Base-by-base conservation (phyloP, 2,329 filamentous ascomycete genomes). In the Amesomyces nigricolor region DNA sequence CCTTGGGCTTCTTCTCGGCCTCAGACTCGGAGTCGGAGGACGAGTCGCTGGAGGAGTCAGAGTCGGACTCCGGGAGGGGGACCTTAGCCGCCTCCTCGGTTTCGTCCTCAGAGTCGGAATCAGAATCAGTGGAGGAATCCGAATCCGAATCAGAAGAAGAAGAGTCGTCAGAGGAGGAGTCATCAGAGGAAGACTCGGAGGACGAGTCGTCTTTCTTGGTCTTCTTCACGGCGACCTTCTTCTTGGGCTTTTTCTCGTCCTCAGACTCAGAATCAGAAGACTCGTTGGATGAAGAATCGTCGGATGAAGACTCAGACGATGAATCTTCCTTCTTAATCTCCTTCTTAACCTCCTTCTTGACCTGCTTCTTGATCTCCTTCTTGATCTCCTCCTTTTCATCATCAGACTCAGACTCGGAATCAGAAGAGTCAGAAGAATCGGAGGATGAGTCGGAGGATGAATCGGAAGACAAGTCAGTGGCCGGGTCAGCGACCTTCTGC, bases 221-320 rank as follows among this genome's bases (percentile, higher is more conserved):
- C 30, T 50, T 54, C 54, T 61, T 63, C 45, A 40, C 56, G 11
- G 35, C 75, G 57, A 67, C 67, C 70, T 82, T 84, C 73, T 85
- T 61, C 57, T 73, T 73, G 3, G 75, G 76, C 58, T 64, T 61
- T n/a, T 51, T 19, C 13, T 57, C 47, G 39, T 17, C 26, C 22
- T 58, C 56, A 17, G 53, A 61, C 46, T 62, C 60, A 55, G 62
- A 63, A 14, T 64, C 63, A 4, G 72, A 72, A 29, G 69, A 71
- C 7, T 55, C 59, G 3, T 56, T 44, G 8, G 56, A 58, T 70
- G 40, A 64, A 66, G 44, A 56, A 4, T 53, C 61, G 37, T 65
- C 67, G 47, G 65, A 72, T 8, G 69, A 62, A 62, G 76, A 54
- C 14, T 65, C 67, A 50, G 69, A 63, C 61, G 76, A 74, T 3